Conservation (phyloP, 345 rosid species). For the Arabis hirsuta region DNA sequence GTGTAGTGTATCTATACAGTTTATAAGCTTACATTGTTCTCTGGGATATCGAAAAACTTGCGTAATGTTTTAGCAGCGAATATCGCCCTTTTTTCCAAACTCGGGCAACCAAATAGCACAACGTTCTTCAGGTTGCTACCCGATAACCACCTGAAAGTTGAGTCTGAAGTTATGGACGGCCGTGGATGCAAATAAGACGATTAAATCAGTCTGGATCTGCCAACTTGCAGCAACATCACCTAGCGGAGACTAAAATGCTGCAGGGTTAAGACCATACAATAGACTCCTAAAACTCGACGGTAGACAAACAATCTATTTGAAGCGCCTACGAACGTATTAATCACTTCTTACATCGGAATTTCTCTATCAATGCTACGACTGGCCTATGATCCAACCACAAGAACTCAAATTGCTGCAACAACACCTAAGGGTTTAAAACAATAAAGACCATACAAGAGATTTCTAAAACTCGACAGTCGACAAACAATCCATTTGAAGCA, state of each 20-base stretch:
- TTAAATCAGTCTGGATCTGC: background rate
- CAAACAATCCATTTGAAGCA: background rate
- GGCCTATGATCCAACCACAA: background rate
- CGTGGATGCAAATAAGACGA: conserved; percentile 8
- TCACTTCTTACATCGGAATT: background rate
- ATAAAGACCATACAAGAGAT: conserved; percentile 20
- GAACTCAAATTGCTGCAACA: conserved; percentile 7
- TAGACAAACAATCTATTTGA: background rate
- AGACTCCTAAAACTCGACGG: background rate
- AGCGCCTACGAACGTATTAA: background rate
- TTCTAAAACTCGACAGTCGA: background rate
- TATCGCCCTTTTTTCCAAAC: conserved; percentile 50
- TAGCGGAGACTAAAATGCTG: background rate
- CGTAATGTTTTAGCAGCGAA: conserved; percentile 81
- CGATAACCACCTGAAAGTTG: conserved; percentile 72
- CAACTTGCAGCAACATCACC: background rate
- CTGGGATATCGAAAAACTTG: conserved; percentile 61
- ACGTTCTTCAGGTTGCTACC: conserved; percentile 69
- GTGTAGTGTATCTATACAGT: background rate
- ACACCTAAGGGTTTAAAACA: conserved; percentile 1
- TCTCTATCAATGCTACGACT: background rate
- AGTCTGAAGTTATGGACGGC: conserved; percentile 28
- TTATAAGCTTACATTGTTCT: conserved; percentile 58
- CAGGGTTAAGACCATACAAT: conserved; percentile 19
- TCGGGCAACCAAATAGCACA: conserved; percentile 77